Evolutionary conservation across 176 grass and related monocot genomes (phyloP).

Genomic region (Calamus simplicifolius): DNA sequence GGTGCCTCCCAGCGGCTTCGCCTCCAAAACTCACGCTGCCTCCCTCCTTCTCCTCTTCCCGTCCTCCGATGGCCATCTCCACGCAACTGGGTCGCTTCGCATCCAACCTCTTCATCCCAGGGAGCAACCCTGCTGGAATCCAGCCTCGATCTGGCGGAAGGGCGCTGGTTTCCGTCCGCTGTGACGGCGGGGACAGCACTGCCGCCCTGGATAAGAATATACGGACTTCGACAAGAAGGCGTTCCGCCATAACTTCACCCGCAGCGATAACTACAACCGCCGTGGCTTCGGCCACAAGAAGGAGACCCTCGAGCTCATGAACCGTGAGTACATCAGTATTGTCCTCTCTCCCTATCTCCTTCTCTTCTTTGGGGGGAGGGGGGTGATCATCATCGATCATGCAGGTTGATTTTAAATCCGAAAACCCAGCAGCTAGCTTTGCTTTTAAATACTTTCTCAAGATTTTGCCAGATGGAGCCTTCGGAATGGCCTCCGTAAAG

Average conservation of each 20-base stretch:
- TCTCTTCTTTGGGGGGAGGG: no score
- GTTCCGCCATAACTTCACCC: constrained; percentile 89
- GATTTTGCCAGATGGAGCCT: constrained; percentile 73
- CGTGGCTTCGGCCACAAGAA: constrained; percentile 93
- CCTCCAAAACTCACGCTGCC: neutral
- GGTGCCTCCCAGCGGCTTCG: neutral
- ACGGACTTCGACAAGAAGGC: constrained; percentile 95
- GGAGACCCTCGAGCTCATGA: constrained; percentile 94
- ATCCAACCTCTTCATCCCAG: constrained; percentile 31
- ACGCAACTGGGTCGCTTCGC: constrained; percentile 39
- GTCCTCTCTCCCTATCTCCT: no score
- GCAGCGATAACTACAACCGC: constrained; percentile 96
- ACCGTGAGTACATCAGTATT: constrained; percentile 82
- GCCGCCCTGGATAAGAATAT: constrained; percentile 35
- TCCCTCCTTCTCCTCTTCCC: neutral
- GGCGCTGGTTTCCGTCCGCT: constrained; percentile 38
- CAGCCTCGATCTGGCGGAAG: constrained; percentile 5
- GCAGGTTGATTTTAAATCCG: no score
- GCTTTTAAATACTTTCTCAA: constrained; percentile 57
- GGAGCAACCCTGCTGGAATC: neutral
- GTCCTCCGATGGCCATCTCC: constrained; percentile 43
- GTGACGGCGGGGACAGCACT: constrained; percentile 19
- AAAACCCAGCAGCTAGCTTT: constrained; percentile 27
- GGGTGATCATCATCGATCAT: no score
- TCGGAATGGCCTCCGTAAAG: constrained; percentile 51